Percentiles rank a stretch among this genome's conserved stretches.
Conservation (phyloP, 805 yeast genomes). For the Candida yuanshanica region DNA sequence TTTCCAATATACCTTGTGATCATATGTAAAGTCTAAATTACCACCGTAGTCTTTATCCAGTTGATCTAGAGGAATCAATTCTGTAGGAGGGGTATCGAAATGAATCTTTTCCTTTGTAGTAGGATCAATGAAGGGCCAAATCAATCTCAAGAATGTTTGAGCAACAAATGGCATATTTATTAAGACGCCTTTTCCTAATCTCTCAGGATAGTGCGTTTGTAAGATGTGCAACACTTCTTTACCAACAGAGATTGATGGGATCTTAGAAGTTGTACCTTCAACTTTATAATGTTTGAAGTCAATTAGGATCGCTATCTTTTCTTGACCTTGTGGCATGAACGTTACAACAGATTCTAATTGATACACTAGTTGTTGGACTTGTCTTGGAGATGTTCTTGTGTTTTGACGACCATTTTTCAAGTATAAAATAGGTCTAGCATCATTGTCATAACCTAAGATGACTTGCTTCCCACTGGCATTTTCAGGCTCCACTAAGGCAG, state of each 20-base stretch:
- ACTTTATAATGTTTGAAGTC: constrained; percentile 77
- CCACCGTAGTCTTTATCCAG: constrained; percentile 87
- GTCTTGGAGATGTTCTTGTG: constrained; percentile 83
- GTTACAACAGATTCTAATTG: constrained; percentile 90
- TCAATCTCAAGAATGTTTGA: constrained; percentile 85
- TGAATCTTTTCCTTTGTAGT: constrained; percentile 89
- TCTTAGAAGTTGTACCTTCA: constrained; percentile 43
- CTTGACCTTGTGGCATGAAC: constrained; percentile 96
- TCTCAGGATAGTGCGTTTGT: constrained; percentile 96
- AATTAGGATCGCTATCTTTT: constrained; percentile 81
- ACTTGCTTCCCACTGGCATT: constrained; percentile 91
- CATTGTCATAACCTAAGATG: constrained; percentile 85
- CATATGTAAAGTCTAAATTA: constrained; percentile 72
- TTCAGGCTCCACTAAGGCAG: constrained; percentile 55
- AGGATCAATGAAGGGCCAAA: constrained; percentile 95
- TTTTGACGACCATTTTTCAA: constrained; percentile 94
- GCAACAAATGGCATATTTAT: constrained; percentile 94
- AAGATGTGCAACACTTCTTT: constrained; percentile 88
- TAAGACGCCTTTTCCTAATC: constrained; percentile 86
- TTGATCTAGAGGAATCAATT: constrained; percentile 77
- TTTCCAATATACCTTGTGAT: constrained; percentile 78
- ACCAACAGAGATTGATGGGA: constrained; percentile 87
- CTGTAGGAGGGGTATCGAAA: constrained; percentile 80
- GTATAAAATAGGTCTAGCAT: constrained; percentile 86
- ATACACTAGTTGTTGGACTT: constrained; percentile 92